A percentile compares a stretch with the other conserved stretches of the same genome.
Conservation (phyloP, 2,329 filamentous ascomycete species). For the Alternaria novae-zelandiae region DNA sequence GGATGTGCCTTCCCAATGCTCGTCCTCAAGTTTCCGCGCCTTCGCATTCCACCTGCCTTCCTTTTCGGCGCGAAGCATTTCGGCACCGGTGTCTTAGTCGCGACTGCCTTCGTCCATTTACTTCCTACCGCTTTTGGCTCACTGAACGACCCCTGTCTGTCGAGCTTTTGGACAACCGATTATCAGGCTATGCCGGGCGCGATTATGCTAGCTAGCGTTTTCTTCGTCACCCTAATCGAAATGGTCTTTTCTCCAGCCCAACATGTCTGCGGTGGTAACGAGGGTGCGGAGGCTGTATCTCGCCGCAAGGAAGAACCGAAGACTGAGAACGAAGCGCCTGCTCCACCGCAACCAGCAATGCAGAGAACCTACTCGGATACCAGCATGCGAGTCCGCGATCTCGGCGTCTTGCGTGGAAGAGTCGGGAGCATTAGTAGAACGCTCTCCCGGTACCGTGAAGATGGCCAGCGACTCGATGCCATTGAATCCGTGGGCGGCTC, state of each 20-base stretch:
- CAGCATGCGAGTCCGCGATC: slow-evolving; percentile 33
- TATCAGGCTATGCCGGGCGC: slow-evolving; percentile 68
- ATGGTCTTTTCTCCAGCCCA: slow-evolving; percentile 65
- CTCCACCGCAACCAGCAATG: slow-evolving; percentile 8
- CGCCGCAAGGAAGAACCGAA: slow-evolving; percentile 17
- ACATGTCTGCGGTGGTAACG: slow-evolving; percentile 62
- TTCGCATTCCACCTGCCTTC: slow-evolving; percentile 65
- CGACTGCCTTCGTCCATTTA: slow-evolving; percentile 81
- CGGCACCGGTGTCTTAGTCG: slow-evolving; percentile 79
- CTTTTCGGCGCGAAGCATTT: slow-evolving; percentile 64
- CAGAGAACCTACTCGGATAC: slow-evolving; percentile 27
- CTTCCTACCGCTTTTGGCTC: slow-evolving; percentile 65
- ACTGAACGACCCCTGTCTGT: slow-evolving; percentile 56
- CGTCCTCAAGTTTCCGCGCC: slow-evolving; percentile 64
- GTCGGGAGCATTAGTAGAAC: slow-evolving; percentile 39
- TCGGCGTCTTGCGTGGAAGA: slow-evolving; percentile 32
- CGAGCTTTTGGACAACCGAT: slow-evolving; percentile 62
- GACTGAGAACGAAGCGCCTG: slow-evolving; percentile 2
- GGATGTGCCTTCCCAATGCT: slow-evolving; percentile 69
- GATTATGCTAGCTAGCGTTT: slow-evolving; percentile 67
- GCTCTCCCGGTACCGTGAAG: slow-evolving; percentile 35
- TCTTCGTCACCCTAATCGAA: slow-evolving; percentile 66
- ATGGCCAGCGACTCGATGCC: slow-evolving; percentile 29
- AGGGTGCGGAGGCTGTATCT: slow-evolving; percentile 40
- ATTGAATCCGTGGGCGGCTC: slow-evolving; percentile 53